Percentiles rank a stretch among this genome's conserved stretches.
These are phyloP conservation scores for Diplodia sapinea DNA, from an alignment of 2,329 filamentous ascomycete genomes.

Conservation along the genomic window DNA sequence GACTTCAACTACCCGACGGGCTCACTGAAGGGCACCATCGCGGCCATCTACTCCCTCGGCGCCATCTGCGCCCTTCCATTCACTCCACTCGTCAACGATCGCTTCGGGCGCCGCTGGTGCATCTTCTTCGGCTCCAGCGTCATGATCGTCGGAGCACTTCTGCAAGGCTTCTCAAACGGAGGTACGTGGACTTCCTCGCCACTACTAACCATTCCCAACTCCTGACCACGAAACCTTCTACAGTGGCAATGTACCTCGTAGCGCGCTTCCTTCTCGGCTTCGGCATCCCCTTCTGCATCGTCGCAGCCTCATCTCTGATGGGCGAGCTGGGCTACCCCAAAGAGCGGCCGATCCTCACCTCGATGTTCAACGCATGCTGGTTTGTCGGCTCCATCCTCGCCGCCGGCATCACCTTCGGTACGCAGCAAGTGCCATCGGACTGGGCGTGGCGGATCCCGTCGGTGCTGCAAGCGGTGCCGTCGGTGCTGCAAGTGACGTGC, in stretches of 20 bases:
- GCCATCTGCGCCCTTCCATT: slow-evolving; percentile 38
- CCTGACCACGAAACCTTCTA: neutral
- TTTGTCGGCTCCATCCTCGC: slow-evolving; percentile 64
- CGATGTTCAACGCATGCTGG: slow-evolving; percentile 73
- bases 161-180: slow-evolving; percentile 49
- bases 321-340: slow-evolving; percentile 72
- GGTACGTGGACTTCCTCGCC: slow-evolving; percentile 34
- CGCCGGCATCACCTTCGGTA: slow-evolving; percentile 69
- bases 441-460: slow-evolving; percentile 73
- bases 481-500: slow-evolving; percentile 66
- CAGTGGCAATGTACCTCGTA: slow-evolving; percentile 59
- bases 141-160: slow-evolving; percentile 28
- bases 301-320: slow-evolving; percentile 67
- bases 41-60: slow-evolving; percentile 38
- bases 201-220: too few relatives aligned
- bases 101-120: slow-evolving; percentile 37
- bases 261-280: slow-evolving; percentile 70
- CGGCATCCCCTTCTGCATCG: slow-evolving; percentile 68
- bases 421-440: slow-evolving; percentile 61
- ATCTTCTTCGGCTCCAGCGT: slow-evolving; percentile 31
- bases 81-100: slow-evolving; percentile 39
- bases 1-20: slow-evolving; percentile 38
- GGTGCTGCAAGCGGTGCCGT: slow-evolving; percentile 67
- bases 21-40: slow-evolving; percentile 37
- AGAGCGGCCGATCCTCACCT: slow-evolving; percentile 68